Evolutionary conservation across 768 basidiomycete genomes (phyloP).

Genomic region (Erythrobasidium yunnanense): DNA sequence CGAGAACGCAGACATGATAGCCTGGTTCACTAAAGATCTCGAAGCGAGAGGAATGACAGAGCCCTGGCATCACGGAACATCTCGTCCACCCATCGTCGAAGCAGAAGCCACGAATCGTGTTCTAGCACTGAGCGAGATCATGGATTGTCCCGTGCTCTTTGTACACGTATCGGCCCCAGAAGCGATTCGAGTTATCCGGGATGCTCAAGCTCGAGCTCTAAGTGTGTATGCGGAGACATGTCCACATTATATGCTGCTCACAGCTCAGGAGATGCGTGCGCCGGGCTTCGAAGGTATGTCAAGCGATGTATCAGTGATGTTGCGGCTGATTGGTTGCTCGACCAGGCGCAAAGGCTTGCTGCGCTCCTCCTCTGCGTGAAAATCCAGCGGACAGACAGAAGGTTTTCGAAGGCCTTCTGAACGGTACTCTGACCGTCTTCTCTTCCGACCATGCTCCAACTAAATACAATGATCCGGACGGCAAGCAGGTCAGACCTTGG

Average conservation of each 20-base stretch:
- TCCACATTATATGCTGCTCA: constrained; percentile 40
- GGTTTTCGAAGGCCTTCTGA: constrained; percentile 39
- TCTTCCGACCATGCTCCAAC: constrained; percentile 42
- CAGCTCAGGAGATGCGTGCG: constrained; percentile 38
- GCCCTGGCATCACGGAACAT: constrained; percentile 39
- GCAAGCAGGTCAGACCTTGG: constrained; percentile 37
- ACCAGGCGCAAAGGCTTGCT: constrained; percentile 39
- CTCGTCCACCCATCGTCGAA: constrained; percentile 40
- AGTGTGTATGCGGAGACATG: constrained; percentile 41
- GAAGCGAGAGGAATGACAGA: constrained; percentile 37
- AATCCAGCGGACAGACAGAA: constrained; percentile 37
- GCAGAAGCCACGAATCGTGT: constrained; percentile 41
- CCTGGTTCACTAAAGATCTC: constrained; percentile 39
- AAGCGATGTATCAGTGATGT: background rate
- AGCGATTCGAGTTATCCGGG: constrained; percentile 37
- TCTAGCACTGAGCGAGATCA: constrained; percentile 38
- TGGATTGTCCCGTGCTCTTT: constrained; percentile 40
- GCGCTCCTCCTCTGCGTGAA: constrained; percentile 38
- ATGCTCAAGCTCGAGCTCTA: constrained; percentile 38
- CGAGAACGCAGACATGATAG: constrained; percentile 41
- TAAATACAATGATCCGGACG: constrained; percentile 38
- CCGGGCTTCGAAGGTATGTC: constrained; percentile 39
- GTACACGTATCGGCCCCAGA: constrained; percentile 40
- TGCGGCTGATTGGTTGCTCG: background rate
- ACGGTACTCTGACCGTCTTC: constrained; percentile 40